phyloP scores from a whole-genome alignment of 805 yeast genomes.

The Candida stauntonica region DNA sequence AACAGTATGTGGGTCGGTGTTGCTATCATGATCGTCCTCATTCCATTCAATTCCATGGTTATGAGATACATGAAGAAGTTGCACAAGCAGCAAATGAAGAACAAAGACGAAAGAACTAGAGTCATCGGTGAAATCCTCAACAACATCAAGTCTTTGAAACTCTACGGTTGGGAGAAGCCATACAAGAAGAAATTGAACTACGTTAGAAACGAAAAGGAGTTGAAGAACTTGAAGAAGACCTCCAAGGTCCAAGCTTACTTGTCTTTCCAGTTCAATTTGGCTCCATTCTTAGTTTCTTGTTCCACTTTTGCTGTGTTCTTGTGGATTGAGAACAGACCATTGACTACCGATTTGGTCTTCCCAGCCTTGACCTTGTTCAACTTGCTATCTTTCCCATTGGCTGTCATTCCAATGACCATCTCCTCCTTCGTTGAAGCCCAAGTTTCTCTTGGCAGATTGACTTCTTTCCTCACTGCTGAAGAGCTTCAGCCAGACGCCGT shows the following conservation, averaged over 20 bases:
- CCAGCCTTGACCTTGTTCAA: constrained; percentile 89
- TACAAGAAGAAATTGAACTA: constrained; percentile 66
- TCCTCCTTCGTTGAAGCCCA: constrained; percentile 85
- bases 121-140: constrained; percentile 82
- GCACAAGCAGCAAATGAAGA: constrained; percentile 83
- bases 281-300: constrained; percentile 88
- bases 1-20: constrained; percentile 98
- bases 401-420: constrained; percentile 87
- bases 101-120: constrained; percentile 89
- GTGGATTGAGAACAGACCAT: constrained; percentile 51
- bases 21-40: constrained; percentile 65
- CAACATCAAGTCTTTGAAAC: constrained; percentile 86
- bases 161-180: constrained; percentile 95
- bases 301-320: constrained; percentile 84
- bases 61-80: constrained; percentile 64
- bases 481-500: constrained; percentile 85
- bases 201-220: constrained; percentile 86
- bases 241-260: constrained; percentile 69
- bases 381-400: constrained; percentile 84
- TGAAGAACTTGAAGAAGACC: constrained; percentile 68
- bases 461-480: constrained; percentile 63
- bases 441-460: constrained; percentile 73
- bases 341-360: constrained; percentile 87
- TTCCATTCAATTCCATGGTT: constrained; percentile 72
- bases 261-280: constrained; percentile 73